Percentiles rank a stretch among this genome's conserved stretches.
These are phyloP conservation scores for Tolypocladium inflatum DNA, from an alignment of 2,329 filamentous ascomycete genomes.

Conservation along the genomic window DNA sequence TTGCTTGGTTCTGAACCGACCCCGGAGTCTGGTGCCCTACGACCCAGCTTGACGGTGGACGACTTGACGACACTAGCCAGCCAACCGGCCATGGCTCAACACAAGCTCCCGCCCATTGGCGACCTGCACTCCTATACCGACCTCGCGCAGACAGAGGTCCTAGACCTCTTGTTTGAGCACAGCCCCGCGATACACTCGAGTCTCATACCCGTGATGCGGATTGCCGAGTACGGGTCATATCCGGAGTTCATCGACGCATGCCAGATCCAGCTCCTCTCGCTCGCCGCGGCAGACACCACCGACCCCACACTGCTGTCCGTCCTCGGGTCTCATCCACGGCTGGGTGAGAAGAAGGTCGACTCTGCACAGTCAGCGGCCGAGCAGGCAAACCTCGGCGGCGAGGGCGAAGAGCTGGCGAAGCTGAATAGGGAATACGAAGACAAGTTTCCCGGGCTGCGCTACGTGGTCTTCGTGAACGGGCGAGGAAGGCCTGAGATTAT, in stretches of 20 bases:
- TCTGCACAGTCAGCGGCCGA: conserved; percentile 73
- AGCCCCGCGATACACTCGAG: conserved; percentile 65
- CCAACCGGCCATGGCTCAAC: conserved; percentile 9
- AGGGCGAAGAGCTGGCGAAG: conserved; percentile 48
- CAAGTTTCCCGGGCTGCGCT: conserved; percentile 72
- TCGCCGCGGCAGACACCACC: conserved; percentile 41
- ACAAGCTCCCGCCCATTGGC: conserved; percentile 44
- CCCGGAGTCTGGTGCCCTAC: neutral
- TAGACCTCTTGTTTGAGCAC: conserved; percentile 81
- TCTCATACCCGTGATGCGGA: conserved; percentile 55
- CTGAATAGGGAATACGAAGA: conserved; percentile 74
- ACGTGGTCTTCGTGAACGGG: conserved; percentile 89
- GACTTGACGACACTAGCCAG: neutral
- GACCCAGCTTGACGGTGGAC: neutral
- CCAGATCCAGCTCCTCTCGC: conserved; percentile 49
- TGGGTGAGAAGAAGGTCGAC: conserved; percentile 75
- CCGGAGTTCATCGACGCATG: conserved; percentile 58
- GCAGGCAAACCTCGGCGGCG: conserved; percentile 64
- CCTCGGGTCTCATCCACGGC: conserved; percentile 70
- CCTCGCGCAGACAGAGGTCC: conserved; percentile 42
- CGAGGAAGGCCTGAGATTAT: conserved; percentile 65
- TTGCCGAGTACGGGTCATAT: conserved; percentile 54
- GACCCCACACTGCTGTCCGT: conserved; percentile 55
- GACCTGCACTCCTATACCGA: conserved; percentile 47
- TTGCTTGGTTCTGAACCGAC: neutral